Evolutionary conservation across 1,284 basidiomycete genomes (phyloP).

Genomic region (Exobasidium rhododendri): DNA sequence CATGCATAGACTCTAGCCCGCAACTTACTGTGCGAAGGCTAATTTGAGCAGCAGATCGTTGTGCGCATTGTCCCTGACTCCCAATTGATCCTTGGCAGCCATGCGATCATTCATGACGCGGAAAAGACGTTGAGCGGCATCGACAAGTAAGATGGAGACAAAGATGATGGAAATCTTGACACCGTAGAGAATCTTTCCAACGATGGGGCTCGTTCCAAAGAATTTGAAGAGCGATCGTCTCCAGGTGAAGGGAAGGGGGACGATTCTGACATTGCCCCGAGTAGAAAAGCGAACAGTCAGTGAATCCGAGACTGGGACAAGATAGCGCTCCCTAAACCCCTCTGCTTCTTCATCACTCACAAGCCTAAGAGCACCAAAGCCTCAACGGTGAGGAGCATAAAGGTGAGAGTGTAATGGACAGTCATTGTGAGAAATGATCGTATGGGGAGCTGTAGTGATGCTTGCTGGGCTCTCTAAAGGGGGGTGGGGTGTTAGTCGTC

Average conservation of each 20-base stretch:
- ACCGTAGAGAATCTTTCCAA: slow-evolving; percentile 63
- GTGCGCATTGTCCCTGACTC: slow-evolving; percentile 62
- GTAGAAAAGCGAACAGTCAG: slow-evolving; percentile 70
- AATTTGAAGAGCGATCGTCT: slow-evolving; percentile 72
- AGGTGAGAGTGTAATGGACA: slow-evolving; percentile 52
- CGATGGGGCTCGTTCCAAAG: slow-evolving; percentile 59
- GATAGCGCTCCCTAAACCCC: not conserved
- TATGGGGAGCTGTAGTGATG: not conserved
- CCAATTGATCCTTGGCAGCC: slow-evolving; percentile 65
- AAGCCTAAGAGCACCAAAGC: slow-evolving; percentile 53
- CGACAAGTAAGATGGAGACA: slow-evolving; percentile 74
- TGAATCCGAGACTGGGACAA: slow-evolving; percentile 9
- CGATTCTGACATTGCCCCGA: slow-evolving; percentile 60
- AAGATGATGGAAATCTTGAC: slow-evolving; percentile 94
- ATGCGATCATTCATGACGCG: slow-evolving; percentile 75
- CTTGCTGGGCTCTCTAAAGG: not conserved
- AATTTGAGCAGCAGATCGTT: slow-evolving; percentile 12
- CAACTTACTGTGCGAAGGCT: slow-evolving; percentile 14
- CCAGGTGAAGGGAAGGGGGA: slow-evolving; percentile 72
- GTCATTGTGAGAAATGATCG: slow-evolving; percentile 33
- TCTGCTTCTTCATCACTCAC: too few relatives aligned
- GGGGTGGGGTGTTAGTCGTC: not conserved
- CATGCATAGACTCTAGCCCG: too few relatives aligned
- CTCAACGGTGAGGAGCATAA: slow-evolving; percentile 50
- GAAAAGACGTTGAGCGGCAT: slow-evolving; percentile 89